phyloP scores from a whole-genome alignment of 805 yeast genomes.

The Clavispora vitiphila region DNA sequence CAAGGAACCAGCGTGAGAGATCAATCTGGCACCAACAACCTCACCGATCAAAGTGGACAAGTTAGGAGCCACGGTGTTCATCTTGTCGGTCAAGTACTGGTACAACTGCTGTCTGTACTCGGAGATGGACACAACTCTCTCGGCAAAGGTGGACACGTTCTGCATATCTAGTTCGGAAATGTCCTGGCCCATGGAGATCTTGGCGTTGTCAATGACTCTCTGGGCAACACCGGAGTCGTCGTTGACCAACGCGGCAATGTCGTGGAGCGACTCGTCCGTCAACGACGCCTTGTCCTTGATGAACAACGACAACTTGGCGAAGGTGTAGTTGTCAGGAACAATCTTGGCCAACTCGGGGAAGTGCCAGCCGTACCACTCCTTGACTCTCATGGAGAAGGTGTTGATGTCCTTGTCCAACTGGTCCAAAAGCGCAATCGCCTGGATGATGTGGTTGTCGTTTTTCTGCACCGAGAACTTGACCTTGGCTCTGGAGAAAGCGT shows the following conservation, averaged over 20 bases:
- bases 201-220: constrained; percentile 88
- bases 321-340: constrained; percentile 82
- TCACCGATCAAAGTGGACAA: constrained; percentile 78
- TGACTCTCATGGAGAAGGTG: constrained; percentile 94
- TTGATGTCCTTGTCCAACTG: constrained; percentile 97
- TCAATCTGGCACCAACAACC: constrained; percentile 95
- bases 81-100: constrained; percentile 87
- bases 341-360: constrained; percentile 95
- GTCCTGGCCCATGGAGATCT: constrained; percentile 99
- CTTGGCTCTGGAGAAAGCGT: constrained; percentile 97
- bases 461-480: constrained; percentile 98
- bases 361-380: constrained; percentile 99
- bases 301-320: constrained; percentile 74
- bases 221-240: constrained; percentile 90
- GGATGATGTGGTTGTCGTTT: constrained; percentile 98
- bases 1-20: constrained; percentile 95
- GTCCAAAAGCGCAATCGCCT: constrained; percentile 95
- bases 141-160: constrained; percentile 85
- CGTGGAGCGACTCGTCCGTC: constrained; percentile 91
- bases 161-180: constrained; percentile 91
- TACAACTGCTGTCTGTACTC: constrained; percentile 84
- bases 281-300: constrained; percentile 85
- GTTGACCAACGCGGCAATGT: constrained; percentile 80
- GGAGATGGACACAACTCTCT: constrained; percentile 85
- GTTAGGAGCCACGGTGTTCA: constrained; percentile 98